Percentiles rank a stretch among this genome's conserved stretches.
These are phyloP conservation scores for Russula brevipes DNA, from an alignment of 768 basidiomycete genomes.

Conservation along the genomic window DNA sequence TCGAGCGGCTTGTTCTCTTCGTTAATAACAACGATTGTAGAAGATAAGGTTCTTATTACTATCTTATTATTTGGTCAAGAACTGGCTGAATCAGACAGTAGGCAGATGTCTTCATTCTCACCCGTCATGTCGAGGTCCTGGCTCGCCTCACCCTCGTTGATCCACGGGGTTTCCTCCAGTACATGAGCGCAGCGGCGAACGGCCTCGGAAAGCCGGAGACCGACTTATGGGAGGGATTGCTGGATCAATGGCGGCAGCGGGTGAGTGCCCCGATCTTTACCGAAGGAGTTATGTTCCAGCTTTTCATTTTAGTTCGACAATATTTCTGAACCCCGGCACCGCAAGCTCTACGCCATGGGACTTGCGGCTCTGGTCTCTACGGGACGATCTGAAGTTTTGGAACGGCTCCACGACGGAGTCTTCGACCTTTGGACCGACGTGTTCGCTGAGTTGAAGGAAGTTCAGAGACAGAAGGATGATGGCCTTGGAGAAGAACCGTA, in stretches of 20 bases:
- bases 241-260: conserved; percentile 82
- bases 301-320: conserved; percentile 68
- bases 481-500: conserved; percentile 10
- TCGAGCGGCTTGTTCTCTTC: conserved; percentile 65
- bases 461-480: conserved; percentile 33
- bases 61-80: conserved; percentile 8
- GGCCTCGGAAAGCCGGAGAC: conserved; percentile 44
- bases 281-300: not conserved
- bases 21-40: conserved; percentile 53
- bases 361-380: conserved; percentile 74
- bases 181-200: conserved; percentile 60
- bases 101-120: conserved; percentile 45
- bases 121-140: conserved; percentile 68
- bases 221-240: conserved; percentile 55
- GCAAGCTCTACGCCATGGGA: conserved; percentile 82
- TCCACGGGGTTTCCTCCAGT: conserved; percentile 59
- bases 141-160: conserved; percentile 69
- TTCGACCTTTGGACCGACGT: conserved; percentile 89
- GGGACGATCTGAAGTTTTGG: conserved; percentile 65
- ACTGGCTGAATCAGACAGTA: conserved; percentile 25
- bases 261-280: conserved; percentile 37
- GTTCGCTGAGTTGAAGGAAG: conserved; percentile 80
- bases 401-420: conserved; percentile 65
- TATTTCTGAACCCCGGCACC: conserved; percentile 78
- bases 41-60: conserved; percentile 52